A percentile compares a stretch with the other conserved stretches of the same genome.
These are phyloP conservation scores for Samsoniella hepiali DNA, from an alignment of 2,329 filamentous ascomycete genomes.

Conservation along the genomic window DNA sequence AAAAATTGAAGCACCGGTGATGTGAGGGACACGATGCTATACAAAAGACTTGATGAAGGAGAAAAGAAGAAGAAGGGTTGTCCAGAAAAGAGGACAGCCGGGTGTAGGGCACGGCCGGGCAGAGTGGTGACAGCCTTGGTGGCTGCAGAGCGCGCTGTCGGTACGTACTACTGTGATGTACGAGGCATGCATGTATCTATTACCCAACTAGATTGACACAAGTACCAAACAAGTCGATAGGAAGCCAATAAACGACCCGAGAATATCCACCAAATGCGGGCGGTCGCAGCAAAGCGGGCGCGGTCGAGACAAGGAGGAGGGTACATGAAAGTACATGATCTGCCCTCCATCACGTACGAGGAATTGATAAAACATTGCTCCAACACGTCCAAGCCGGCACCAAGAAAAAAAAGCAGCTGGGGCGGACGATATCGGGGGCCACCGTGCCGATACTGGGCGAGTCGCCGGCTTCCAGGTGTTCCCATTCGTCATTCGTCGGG, in stretches of 20 bases:
- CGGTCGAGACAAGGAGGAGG: neutral
- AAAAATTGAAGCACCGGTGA: neutral
- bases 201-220: conserved; percentile 16
- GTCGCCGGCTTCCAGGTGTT: conserved; percentile 16
- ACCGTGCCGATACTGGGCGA: conserved; percentile 24
- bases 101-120: conserved; percentile 11
- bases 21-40: neutral
- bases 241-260: conserved; percentile 1
- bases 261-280: conserved; percentile 2
- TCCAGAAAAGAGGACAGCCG: conserved; percentile 3
- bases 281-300: neutral
- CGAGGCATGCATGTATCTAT: conserved; percentile 8
- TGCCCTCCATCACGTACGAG: neutral
- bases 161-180: neutral
- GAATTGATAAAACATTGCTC: neutral
- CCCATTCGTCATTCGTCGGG: conserved; percentile 17
- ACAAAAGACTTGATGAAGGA: conserved; percentile 6
- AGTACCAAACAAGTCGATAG: conserved; percentile 1
- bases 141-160: neutral
- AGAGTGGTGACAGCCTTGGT: conserved; percentile 6
- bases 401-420: conserved; percentile 2
- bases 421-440: conserved; percentile 23
- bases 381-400: neutral
- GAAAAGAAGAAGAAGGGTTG: neutral
- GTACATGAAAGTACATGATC: conserved; percentile 10